Percentiles rank a stretch among this genome's conserved stretches.
Evolutionary conservation across 2,329 filamentous ascomycete species (phyloP).

Genomic region (Talaromyces sp.): DNA sequence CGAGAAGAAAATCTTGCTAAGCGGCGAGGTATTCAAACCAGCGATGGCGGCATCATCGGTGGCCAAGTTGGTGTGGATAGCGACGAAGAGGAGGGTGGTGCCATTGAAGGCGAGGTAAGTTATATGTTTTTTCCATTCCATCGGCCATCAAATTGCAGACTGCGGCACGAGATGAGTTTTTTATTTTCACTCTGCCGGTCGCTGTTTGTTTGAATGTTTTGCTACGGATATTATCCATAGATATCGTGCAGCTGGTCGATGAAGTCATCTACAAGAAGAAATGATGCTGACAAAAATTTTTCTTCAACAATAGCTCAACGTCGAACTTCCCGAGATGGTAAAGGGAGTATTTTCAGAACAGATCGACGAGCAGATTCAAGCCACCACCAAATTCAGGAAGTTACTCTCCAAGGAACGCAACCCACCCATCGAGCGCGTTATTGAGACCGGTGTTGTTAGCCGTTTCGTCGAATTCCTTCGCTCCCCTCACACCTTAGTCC

Average conservation of each 20-base stretch:
- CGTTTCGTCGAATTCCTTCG: constrained; percentile 98
- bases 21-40: constrained; percentile 85
- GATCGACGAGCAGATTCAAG: constrained; percentile 95
- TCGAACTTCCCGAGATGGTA: constrained; percentile 98
- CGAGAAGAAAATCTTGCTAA: constrained; percentile 98
- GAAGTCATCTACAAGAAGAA: neutral
- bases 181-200: constrained; percentile 2
- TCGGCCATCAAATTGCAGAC: neutral
- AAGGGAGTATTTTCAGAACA: constrained; percentile 97
- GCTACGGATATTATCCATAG: neutral
- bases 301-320: constrained; percentile 68
- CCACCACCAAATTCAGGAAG: constrained; percentile 98
- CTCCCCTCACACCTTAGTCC: constrained; percentile 94
- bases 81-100: constrained; percentile 95
- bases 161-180: neutral
- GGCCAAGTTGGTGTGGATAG: constrained; percentile 66
- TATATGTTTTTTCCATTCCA: constrained; percentile 13
- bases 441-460: constrained; percentile 96
- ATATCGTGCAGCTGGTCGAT: neutral
- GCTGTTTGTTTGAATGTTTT: constrained; percentile 5
- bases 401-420: constrained; percentile 98
- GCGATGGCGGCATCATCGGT: constrained; percentile 54
- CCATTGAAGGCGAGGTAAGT: constrained; percentile 93
- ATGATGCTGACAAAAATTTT: constrained; percentile 26
- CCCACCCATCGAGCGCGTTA: constrained; percentile 97